Percentiles rank a stretch among this genome's conserved stretches.
phyloP scores from a whole-genome alignment of 2,329 filamentous ascomycete genomes.

The Paecilomyces sp. region DNA sequence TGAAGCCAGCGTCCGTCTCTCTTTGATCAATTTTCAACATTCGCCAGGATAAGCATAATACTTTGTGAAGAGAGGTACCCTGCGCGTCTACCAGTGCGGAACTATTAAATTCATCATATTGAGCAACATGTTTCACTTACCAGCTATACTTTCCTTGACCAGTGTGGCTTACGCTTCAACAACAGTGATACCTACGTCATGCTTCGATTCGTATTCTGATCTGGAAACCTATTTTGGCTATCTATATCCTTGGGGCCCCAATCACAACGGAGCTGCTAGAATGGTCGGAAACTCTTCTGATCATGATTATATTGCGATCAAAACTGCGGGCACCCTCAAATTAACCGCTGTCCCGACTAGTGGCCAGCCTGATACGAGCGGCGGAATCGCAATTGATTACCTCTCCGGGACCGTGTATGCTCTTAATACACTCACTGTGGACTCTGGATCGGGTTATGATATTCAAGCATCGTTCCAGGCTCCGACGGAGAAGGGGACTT shows the following conservation, averaged over 20 bases:
- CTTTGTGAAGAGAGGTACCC: too few species aligned
- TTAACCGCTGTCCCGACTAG: neutral
- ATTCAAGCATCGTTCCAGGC: slow-evolving; percentile 35
- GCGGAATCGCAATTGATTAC: slow-evolving; percentile 40
- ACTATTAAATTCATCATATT: neutral
- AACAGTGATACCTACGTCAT: neutral
- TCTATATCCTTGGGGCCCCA: neutral
- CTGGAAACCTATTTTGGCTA: neutral
- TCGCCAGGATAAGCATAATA: too few species aligned
- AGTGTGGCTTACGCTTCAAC: neutral
- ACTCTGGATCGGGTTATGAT: slow-evolving; percentile 29
- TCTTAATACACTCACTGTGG: slow-evolving; percentile 35
- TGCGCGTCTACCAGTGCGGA: neutral
- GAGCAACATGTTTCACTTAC: neutral
- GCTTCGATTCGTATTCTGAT: neutral
- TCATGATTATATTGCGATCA: neutral
- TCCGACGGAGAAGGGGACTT: slow-evolving; percentile 38
- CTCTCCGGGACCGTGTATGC: slow-evolving; percentile 43
- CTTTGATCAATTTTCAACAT: too few species aligned
- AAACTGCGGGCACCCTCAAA: neutral
- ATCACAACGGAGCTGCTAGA: neutral
- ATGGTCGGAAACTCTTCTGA: neutral
- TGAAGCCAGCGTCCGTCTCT: too few species aligned
- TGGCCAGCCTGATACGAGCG: neutral
- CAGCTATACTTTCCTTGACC: neutral